Percentiles rank a stretch among this genome's conserved stretches.
Evolutionary conservation across 2,329 filamentous ascomycete genomes (phyloP).

Genomic region (Arthroderma sp.): DNA sequence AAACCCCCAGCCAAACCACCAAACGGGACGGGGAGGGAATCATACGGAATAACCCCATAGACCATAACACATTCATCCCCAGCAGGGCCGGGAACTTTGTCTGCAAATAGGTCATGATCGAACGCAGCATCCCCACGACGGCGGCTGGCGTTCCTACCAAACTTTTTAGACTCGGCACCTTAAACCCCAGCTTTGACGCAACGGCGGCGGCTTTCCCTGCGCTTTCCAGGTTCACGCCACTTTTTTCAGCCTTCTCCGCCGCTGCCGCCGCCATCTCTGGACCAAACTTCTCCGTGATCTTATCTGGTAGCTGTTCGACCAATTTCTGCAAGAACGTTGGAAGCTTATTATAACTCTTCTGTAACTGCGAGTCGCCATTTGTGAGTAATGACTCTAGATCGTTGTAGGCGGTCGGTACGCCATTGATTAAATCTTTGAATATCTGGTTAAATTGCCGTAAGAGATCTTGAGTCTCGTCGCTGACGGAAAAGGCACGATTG

Average conservation of each 20-base stretch:
- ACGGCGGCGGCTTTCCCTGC: conserved; percentile 40
- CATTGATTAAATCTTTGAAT: conserved; percentile 82
- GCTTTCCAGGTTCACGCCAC: conserved; percentile 47
- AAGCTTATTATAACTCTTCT: conserved; percentile 52
- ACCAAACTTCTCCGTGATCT: conserved; percentile 60
- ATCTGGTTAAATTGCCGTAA: conserved; percentile 76
- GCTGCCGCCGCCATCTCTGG: conserved; percentile 73
- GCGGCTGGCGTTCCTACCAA: conserved; percentile 78
- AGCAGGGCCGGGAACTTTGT: conserved; percentile 80
- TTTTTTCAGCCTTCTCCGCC: conserved; percentile 49
- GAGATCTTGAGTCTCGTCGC: conserved; percentile 70
- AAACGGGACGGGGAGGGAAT: conserved; percentile 12
- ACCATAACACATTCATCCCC: conserved; percentile 84
- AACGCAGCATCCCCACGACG: conserved; percentile 68
- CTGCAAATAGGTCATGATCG: conserved; percentile 82
- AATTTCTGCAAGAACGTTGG: conserved; percentile 73
- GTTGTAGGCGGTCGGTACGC: conserved; percentile 82
- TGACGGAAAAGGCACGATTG: conserved; percentile 73
- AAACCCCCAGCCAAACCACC: background rate
- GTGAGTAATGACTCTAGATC: conserved; percentile 63
- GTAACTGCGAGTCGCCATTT: conserved; percentile 50
- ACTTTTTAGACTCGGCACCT: conserved; percentile 60
- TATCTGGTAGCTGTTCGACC: conserved; percentile 69
- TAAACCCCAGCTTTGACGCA: conserved; percentile 52
- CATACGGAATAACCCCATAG: conserved; percentile 74